These are phyloP conservation scores for Arthroderma uncinatum DNA, from an alignment of 2,329 filamentous ascomycete species.

Conservation along the genomic window DNA sequence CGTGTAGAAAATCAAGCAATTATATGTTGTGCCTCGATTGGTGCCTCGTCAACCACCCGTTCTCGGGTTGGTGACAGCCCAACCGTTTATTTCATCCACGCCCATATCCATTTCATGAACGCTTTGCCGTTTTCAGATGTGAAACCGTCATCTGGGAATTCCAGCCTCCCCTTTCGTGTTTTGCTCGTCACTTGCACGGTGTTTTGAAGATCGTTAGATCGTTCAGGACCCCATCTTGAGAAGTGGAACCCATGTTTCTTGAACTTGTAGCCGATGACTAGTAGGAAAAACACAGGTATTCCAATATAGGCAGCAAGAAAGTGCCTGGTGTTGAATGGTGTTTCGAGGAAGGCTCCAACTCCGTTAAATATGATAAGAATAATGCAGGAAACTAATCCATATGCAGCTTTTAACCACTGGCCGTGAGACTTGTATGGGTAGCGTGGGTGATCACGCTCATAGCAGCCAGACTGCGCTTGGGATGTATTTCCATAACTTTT, in stretches of 20 bases:
- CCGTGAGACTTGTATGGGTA: conserved; percentile 24
- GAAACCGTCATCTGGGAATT: conserved; percentile 27
- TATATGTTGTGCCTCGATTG: not conserved
- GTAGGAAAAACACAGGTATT: conserved; percentile 30
- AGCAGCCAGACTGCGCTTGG: conserved; percentile 17
- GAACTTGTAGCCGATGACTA: conserved; percentile 32
- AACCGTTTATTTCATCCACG: conserved; percentile 27
- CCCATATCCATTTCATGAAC: conserved; percentile 29
- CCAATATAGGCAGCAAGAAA: conserved; percentile 35
- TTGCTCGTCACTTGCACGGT: conserved; percentile 27
- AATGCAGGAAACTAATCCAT: conserved; percentile 18
- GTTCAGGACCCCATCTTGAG: conserved; percentile 27
- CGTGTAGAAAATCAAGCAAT: not conserved
- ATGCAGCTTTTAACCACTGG: conserved; percentile 21
- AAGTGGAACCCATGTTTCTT: conserved; percentile 27
- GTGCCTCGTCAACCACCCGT: not conserved
- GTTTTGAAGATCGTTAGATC: conserved; percentile 29
- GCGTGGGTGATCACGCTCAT: conserved; percentile 17
- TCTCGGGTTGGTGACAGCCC: not conserved
- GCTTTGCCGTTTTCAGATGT: conserved; percentile 24
- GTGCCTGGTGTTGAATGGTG: conserved; percentile 26
- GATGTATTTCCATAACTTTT: conserved; percentile 32
- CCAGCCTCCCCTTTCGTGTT: conserved; percentile 27
- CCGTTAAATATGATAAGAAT: conserved; percentile 19
- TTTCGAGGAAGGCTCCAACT: conserved; percentile 12